These are phyloP conservation scores for Neonothopanus nambi DNA, from an alignment of 1,284 basidiomycete species.

Conservation along the genomic window DNA sequence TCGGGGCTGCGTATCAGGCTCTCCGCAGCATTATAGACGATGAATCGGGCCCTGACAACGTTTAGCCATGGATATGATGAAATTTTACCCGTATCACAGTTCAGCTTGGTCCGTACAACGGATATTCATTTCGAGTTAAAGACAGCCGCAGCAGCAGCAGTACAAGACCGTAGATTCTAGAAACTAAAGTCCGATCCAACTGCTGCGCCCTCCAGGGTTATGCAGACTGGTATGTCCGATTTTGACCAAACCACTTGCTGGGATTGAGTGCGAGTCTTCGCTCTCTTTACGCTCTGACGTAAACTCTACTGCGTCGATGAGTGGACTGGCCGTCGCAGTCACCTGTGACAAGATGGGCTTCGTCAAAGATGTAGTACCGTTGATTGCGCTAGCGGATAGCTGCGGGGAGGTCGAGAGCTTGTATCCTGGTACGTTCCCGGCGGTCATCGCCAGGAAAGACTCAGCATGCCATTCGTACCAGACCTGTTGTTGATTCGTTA, in stretches of 20 bases:
- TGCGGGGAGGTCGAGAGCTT: constrained; percentile 10
- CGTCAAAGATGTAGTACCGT: too few species aligned
- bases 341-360: too few species aligned
- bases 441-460: constrained; percentile 59
- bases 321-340: constrained; percentile 44
- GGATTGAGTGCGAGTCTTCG: constrained; percentile 3
- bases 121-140: too few species aligned
- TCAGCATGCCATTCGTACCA: constrained; percentile 99
- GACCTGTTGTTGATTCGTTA: constrained; percentile 85
- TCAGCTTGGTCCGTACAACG: too few species aligned
- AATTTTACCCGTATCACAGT: too few species aligned
- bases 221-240: constrained; percentile 92
- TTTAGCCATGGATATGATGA: too few species aligned
- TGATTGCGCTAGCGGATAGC: background rate
- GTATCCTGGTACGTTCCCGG: background rate
- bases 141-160: too few species aligned
- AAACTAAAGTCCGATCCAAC: constrained; percentile 81
- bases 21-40: too few species aligned
- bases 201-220: constrained; percentile 87
- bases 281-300: constrained; percentile 19
- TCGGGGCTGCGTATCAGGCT: too few species aligned
- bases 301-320: constrained; percentile 60
- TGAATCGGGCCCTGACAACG: too few species aligned
- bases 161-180: too few species aligned
- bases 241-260: constrained; percentile 57